Evolutionary conservation across 345 rosid species (phyloP).

Genomic region (Odontarrhena argentea): DNA sequence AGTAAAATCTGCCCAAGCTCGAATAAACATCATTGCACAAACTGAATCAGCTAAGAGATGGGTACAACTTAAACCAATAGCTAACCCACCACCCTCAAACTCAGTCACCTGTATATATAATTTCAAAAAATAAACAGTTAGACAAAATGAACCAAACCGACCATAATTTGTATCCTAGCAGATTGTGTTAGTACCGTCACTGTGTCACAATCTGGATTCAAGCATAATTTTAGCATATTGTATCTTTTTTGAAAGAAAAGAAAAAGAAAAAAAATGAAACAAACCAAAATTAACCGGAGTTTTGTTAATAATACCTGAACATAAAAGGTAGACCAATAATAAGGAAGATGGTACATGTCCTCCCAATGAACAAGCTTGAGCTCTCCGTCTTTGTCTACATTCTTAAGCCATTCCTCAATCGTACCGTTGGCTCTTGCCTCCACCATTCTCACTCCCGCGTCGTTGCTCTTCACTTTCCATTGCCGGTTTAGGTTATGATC

Average conservation of each 20-base stretch:
- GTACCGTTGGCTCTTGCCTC: slow-evolving; percentile 62
- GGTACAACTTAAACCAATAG: slow-evolving; percentile 70
- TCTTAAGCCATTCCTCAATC: slow-evolving; percentile 60
- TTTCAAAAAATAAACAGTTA: neutral
- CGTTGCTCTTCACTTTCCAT: slow-evolving; percentile 75
- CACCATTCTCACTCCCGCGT: slow-evolving; percentile 68
- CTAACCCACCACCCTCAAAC: slow-evolving; percentile 75
- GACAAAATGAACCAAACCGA: neutral
- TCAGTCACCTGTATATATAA: slow-evolving; percentile 59
- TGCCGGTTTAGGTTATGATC: slow-evolving; percentile 23
- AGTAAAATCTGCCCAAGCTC: slow-evolving; percentile 76
- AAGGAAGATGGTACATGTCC: slow-evolving; percentile 54
- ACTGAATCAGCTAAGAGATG: slow-evolving; percentile 67
- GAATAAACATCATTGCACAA: slow-evolving; percentile 58
- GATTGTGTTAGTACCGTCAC: too few species aligned
- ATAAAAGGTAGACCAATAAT: slow-evolving; percentile 78
- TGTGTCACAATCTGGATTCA: too few species aligned
- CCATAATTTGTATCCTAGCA: too few species aligned
- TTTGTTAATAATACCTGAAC: slow-evolving; percentile 49
- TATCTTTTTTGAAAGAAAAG: too few species aligned
- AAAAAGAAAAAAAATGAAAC: neutral
- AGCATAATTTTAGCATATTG: too few species aligned
- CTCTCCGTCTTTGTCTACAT: slow-evolving; percentile 60
- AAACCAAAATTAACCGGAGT: neutral
- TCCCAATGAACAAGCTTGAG: slow-evolving; percentile 72